These are phyloP conservation scores for Protomyces arabidopsidicola DNA, from an alignment of 1,139 yeast species.

Conservation along the genomic window DNA sequence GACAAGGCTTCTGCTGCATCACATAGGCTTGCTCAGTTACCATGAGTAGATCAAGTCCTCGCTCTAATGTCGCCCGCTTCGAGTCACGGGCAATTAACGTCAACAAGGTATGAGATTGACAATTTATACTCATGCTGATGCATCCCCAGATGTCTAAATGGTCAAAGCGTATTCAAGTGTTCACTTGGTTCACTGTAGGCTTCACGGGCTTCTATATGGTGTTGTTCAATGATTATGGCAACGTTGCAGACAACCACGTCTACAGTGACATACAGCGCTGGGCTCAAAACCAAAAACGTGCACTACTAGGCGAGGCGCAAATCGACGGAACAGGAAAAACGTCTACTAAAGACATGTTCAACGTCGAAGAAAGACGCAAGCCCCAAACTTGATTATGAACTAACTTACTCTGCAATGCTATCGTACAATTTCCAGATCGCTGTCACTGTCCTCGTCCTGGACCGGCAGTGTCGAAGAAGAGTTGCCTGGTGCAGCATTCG, in stretches of 20 bases:
- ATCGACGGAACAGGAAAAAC: neutral
- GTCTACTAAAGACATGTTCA: neutral
- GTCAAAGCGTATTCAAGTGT: slow-evolving; percentile 16
- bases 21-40: neutral
- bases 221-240: slow-evolving; percentile 12
- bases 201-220: slow-evolving; percentile 25
- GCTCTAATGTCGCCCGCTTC: neutral
- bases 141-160: slow-evolving; percentile 2
- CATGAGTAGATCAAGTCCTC: neutral
- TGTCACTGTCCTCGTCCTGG: slow-evolving; percentile 6
- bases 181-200: slow-evolving; percentile 24
- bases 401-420: neutral
- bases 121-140: neutral
- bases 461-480: neutral
- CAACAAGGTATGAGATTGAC: neutral
- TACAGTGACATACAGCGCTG: slow-evolving; percentile 12
- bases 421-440: slow-evolving; percentile 13
- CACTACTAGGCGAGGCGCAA: neutral
- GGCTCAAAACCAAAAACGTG: slow-evolving; percentile 1
- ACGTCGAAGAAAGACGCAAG: neutral
- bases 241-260: slow-evolving; percentile 10
- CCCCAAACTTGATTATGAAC: neutral
- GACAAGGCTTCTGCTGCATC: no score
- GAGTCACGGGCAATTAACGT: neutral
- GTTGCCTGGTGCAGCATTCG: neutral